Evolutionary conservation across 805 yeast genomes (phyloP).

Genomic region (Saturnispora zaruensis): DNA sequence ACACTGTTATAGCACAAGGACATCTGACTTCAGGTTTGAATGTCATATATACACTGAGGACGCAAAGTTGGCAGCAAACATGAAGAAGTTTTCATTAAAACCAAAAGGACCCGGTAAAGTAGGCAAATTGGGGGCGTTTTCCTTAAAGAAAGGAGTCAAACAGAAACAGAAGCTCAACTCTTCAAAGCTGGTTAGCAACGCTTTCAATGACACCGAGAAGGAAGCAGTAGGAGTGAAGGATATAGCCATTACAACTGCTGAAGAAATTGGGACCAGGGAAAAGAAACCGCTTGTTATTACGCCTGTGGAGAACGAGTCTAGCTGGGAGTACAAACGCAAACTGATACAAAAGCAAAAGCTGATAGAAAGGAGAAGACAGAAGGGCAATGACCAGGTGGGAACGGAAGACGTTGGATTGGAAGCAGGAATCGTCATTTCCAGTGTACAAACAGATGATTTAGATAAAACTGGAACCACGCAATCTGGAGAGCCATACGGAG

Average conservation of each 20-base stretch:
- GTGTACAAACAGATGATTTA: neutral
- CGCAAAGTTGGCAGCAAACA: constrained; percentile 2
- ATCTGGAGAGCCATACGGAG: neutral
- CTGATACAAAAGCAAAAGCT: too few species aligned
- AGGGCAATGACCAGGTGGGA: neutral
- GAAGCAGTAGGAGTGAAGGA: neutral
- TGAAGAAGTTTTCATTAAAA: constrained; percentile 35
- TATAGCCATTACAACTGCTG: constrained; percentile 28
- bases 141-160: neutral
- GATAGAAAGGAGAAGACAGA: constrained; percentile 3
- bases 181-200: neutral
- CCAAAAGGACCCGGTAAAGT: constrained; percentile 14
- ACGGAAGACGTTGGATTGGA: neutral
- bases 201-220: neutral
- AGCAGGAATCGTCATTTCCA: neutral
- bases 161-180: neutral
- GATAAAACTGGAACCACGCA: neutral
- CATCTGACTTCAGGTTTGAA: neutral
- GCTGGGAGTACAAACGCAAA: constrained; percentile 20
- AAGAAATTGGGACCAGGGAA: constrained; percentile 13
- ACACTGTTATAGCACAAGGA: neutral
- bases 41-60: neutral
- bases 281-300: constrained; percentile 5
- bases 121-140: neutral
- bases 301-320: neutral